phyloP scores from a whole-genome alignment of 192 early-diverging fungal genomes.

The Coemansia sp. region DNA sequence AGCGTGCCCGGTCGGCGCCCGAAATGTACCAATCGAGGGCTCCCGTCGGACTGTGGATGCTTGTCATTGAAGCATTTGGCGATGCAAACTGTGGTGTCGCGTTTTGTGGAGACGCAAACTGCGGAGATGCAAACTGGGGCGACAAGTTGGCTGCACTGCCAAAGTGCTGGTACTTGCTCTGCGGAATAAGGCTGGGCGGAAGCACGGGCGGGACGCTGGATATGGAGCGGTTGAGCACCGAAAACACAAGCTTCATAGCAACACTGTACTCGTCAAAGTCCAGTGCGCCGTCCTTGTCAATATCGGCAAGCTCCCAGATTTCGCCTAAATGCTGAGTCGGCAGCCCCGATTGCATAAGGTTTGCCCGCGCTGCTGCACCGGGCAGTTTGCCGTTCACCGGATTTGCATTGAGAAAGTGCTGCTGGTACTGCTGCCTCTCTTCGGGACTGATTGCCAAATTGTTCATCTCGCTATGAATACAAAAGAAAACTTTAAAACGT shows the following conservation, averaged over 20 bases:
- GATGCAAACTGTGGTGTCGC: neutral
- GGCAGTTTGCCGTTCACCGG: constrained; percentile 47
- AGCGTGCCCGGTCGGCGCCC: constrained; percentile 33
- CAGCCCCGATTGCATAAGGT: constrained; percentile 54
- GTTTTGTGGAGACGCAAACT: neutral
- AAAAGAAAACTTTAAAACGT: neutral
- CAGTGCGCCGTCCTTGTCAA: constrained; percentile 77
- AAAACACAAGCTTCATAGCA: constrained; percentile 75
- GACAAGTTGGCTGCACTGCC: constrained; percentile 1
- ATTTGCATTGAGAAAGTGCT: constrained; percentile 42
- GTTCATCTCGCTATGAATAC: constrained; percentile 17
- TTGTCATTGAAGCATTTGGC: constrained; percentile 5
- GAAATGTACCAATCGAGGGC: constrained; percentile 55
- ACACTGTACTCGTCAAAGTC: constrained; percentile 84
- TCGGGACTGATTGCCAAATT: constrained; percentile 29
- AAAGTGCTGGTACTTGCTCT: constrained; percentile 59
- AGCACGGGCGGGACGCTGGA: constrained; percentile 59
- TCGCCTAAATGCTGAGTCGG: constrained; percentile 47
- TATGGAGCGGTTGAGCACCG: constrained; percentile 59
- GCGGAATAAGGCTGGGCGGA: constrained; percentile 67
- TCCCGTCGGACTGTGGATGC: neutral
- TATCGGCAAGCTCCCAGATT: constrained; percentile 73
- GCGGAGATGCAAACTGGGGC: neutral
- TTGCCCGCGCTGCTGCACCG: constrained; percentile 40
- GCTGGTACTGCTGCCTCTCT: constrained; percentile 44